Conservation (phyloP, 2,329 filamentous ascomycete genomes). For the Talaromyces albobiverticillius region DNA sequence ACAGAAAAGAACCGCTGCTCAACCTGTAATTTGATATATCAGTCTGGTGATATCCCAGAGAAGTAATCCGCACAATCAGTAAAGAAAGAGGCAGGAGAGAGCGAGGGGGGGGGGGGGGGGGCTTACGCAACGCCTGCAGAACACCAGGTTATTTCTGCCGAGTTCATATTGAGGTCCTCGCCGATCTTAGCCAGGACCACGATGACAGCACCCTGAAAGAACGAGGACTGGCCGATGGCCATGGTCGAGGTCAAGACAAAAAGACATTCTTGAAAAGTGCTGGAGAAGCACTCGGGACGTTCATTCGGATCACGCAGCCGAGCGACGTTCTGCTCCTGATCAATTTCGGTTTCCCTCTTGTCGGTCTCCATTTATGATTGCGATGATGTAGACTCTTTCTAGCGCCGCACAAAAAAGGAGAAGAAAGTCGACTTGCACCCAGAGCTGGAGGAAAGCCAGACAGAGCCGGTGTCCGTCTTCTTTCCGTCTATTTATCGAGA, state of each 20-base stretch:
- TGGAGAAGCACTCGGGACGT: constrained; percentile 53
- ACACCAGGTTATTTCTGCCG: constrained; percentile 67
- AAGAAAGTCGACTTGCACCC: too few species aligned
- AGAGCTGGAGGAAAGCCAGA: too few species aligned
- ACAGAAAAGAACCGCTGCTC: constrained; percentile 61
- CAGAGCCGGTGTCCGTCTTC: too few species aligned
- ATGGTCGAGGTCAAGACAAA: constrained; percentile 67
- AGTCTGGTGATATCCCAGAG: not conserved
- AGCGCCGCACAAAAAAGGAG: too few species aligned
- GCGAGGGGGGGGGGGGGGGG: not conserved
- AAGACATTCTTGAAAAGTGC: constrained; percentile 60
- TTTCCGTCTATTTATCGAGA: too few species aligned
- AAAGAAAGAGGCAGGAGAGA: too few species aligned
- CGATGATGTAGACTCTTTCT: too few species aligned
- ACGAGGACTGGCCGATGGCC: constrained; percentile 62
- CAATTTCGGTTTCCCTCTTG: not conserved
- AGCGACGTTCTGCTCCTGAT: not conserved
- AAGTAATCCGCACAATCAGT: too few species aligned
- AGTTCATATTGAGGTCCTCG: constrained; percentile 59
- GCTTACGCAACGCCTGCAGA: constrained; percentile 58
- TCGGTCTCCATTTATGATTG: not conserved
- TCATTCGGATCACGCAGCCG: constrained; percentile 5
- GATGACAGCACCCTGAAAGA: constrained; percentile 58
- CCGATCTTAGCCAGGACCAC: constrained; percentile 64
- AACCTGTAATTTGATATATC: constrained; percentile 40